Conservation (phyloP, 2,329 filamentous ascomycete species). For the Domatiomyces globalis region DNA sequence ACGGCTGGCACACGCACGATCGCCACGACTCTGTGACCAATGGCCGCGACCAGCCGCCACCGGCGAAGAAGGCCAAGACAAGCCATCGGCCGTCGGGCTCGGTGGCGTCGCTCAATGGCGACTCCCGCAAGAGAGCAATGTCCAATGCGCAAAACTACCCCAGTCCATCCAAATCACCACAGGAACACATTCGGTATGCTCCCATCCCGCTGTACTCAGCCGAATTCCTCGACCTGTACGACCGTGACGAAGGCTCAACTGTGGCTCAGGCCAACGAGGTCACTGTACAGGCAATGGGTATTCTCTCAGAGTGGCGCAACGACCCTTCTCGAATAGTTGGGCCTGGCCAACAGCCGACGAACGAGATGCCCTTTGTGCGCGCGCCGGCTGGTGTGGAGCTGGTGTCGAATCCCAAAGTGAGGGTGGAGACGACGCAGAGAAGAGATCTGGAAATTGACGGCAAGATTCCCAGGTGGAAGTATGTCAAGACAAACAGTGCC, state of each 20-base stretch:
- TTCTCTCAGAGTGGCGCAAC: slow-evolving; percentile 63
- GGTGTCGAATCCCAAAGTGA: slow-evolving; percentile 38
- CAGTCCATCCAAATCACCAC: slow-evolving; percentile 58
- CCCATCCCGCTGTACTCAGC: slow-evolving; percentile 56
- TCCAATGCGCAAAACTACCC: slow-evolving; percentile 46
- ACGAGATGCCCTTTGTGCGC: slow-evolving; percentile 54
- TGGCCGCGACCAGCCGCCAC: slow-evolving; percentile 42
- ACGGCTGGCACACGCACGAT: slow-evolving; percentile 46
- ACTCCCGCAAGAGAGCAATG: slow-evolving; percentile 46
- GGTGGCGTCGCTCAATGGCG: slow-evolving; percentile 50
- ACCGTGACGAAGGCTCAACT: slow-evolving; percentile 38
- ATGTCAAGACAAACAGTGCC: slow-evolving; percentile 36
- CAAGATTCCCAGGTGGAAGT: slow-evolving; percentile 53
- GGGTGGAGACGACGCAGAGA: slow-evolving; percentile 40
- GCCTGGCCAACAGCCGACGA: slow-evolving; percentile 43
- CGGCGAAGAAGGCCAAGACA: slow-evolving; percentile 67
- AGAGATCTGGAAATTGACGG: slow-evolving; percentile 36
- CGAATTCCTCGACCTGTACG: slow-evolving; percentile 63
- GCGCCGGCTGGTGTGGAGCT: slow-evolving; percentile 42
- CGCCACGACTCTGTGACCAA: slow-evolving; percentile 41
- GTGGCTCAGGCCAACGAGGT: slow-evolving; percentile 59
- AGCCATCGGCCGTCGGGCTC: slow-evolving; percentile 68
- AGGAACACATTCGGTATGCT: slow-evolving; percentile 42
- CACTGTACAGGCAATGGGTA: slow-evolving; percentile 59
- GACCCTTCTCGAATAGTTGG: slow-evolving; percentile 54